phyloP scores from a whole-genome alignment of 352 stramenopile genomes.

The Phytophthora citricola region DNA sequence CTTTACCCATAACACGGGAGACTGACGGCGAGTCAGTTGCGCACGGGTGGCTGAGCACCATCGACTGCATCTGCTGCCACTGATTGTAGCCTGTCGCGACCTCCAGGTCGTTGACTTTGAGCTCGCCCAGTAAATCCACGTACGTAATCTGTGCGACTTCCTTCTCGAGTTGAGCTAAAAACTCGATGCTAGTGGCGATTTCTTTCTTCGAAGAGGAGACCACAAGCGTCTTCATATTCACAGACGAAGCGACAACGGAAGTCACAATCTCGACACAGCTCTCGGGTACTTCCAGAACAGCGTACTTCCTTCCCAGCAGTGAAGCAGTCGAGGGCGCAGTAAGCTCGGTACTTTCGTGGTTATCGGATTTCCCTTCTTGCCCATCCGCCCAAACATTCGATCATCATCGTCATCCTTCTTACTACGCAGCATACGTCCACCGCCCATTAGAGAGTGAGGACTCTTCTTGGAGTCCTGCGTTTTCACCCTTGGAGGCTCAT shows the following conservation, averaged over 20 bases:
- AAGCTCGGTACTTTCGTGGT: conserved; percentile 53
- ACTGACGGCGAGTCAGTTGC: conserved; percentile 39
- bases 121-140: conserved; percentile 74
- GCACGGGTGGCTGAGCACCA: conserved; percentile 61
- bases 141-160: conserved; percentile 57
- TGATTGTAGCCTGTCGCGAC: conserved; percentile 67
- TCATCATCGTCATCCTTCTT: conserved; percentile 63
- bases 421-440: conserved; percentile 53
- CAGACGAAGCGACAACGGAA: conserved; percentile 36
- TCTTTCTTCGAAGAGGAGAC: conserved; percentile 74
- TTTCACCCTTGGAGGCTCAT: conserved; percentile 55
- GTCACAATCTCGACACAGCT: conserved; percentile 80
- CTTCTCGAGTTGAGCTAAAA: conserved; percentile 82
- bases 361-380: conserved; percentile 42
- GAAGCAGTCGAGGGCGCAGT: conserved; percentile 57
- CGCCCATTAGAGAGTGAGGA: conserved; percentile 24
- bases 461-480: conserved; percentile 23
- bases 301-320: conserved; percentile 72
- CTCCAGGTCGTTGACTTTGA: conserved; percentile 86
- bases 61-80: conserved; percentile 66
- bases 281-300: conserved; percentile 80
- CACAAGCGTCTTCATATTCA: conserved; percentile 77
- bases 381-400: conserved; percentile 47
- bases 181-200: conserved; percentile 70
- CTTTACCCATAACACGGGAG: conserved; percentile 67